phyloP scores from a whole-genome alignment of 2,329 filamentous ascomycete species.

The Fusarium sp. region DNA sequence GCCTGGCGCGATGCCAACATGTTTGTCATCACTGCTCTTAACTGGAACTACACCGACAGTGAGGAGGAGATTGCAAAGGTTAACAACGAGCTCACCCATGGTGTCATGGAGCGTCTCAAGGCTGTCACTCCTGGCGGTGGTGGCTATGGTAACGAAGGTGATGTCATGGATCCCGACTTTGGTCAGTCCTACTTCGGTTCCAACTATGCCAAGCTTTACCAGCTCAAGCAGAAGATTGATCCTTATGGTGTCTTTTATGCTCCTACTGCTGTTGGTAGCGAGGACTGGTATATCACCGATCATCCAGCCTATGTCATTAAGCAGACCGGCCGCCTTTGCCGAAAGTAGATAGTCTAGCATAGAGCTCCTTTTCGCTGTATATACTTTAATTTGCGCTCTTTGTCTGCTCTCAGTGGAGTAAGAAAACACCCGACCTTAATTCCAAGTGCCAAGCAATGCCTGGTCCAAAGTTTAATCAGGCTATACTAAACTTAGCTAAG shows the following conservation, averaged over 20 bases:
- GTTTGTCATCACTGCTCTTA: conserved; percentile 46
- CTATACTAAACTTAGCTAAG: no score
- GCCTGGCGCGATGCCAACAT: conserved; percentile 54
- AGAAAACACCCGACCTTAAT: no score
- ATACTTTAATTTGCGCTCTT: background rate
- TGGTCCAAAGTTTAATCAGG: no score
- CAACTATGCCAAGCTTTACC: conserved; percentile 49
- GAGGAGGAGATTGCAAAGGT: conserved; percentile 35
- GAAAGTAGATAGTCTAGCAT: conserved; percentile 5
- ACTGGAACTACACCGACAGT: conserved; percentile 34
- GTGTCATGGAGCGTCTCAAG: conserved; percentile 36
- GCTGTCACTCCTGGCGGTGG: conserved; percentile 41
- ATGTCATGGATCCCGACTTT: conserved; percentile 51
- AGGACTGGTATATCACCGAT: conserved; percentile 47
- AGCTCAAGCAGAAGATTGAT: conserved; percentile 50
- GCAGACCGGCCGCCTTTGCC: conserved; percentile 32
- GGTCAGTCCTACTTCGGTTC: conserved; percentile 51
- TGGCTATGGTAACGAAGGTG: conserved; percentile 47
- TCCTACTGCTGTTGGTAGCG: conserved; percentile 51
- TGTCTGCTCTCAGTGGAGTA: no score
- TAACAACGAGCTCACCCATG: conserved; percentile 40
- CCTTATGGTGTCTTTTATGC: conserved; percentile 51
- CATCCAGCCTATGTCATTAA: conserved; percentile 27
- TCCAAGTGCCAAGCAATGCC: no score
- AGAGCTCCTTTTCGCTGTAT: background rate